Conservation (phyloP, 495 filamentous ascomycete genomes). For the Penicillium dipodomyicola region DNA sequence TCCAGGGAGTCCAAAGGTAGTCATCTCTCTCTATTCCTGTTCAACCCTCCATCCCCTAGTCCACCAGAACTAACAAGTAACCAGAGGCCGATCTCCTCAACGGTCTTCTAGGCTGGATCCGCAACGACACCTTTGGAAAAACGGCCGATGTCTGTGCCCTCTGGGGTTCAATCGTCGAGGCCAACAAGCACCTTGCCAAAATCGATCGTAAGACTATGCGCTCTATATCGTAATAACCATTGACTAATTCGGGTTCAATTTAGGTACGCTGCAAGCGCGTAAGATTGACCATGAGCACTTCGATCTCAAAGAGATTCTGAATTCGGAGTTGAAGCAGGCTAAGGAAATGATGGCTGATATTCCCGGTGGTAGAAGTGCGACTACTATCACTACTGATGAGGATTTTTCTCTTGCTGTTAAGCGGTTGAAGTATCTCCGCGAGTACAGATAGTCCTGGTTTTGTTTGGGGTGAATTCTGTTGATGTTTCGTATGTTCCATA, state of each 20-base stretch:
- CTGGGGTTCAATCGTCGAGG: conserved; percentile 9
- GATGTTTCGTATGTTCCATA: background rate
- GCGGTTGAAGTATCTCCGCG: conserved; percentile 5
- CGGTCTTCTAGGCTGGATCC: conserved; percentile 8
- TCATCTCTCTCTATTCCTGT: background rate
- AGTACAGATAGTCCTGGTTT: background rate
- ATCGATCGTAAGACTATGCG: conserved; percentile 2
- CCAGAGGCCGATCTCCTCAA: conserved; percentile 1
- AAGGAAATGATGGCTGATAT: conserved; percentile 6
- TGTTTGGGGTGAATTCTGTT: background rate
- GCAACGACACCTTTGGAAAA: conserved; percentile 9
- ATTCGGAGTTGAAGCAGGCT: background rate
- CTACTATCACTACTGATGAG: background rate
- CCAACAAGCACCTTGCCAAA: conserved; percentile 1
- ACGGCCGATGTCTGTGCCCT: conserved; percentile 3
- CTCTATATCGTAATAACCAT: background rate
- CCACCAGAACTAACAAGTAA: background rate
- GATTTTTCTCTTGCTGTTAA: conserved; percentile 2
- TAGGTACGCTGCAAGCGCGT: background rate
- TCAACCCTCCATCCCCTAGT: background rate
- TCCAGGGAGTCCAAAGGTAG: background rate
- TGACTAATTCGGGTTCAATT: background rate
- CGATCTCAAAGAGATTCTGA: background rate
- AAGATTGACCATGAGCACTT: background rate
- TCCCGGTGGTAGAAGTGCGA: conserved; percentile 1